Conservation (phyloP, 1,139 yeast genomes). For the Pichia sorboxylosa region DNA sequence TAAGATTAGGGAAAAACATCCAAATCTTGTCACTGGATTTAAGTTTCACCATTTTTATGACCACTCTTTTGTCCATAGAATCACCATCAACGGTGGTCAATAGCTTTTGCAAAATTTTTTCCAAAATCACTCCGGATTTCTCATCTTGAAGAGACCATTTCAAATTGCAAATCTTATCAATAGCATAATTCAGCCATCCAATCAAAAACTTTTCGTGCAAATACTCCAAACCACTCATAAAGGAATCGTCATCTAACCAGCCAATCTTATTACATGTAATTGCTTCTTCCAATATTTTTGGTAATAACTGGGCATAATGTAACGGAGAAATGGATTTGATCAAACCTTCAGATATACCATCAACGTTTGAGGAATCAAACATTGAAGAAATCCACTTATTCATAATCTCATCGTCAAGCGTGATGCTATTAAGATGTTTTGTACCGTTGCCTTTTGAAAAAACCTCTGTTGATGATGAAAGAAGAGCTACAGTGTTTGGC, state of each 20-base stretch:
- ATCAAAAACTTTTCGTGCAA: conserved; percentile 50
- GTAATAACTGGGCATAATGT: conserved; percentile 59
- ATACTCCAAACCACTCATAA: conserved; percentile 52
- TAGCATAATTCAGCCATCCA: conserved; percentile 32
- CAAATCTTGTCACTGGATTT: conserved; percentile 12
- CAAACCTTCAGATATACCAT: conserved; percentile 78
- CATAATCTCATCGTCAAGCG: conserved; percentile 32
- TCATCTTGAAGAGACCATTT: conserved; percentile 13
- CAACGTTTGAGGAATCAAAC: conserved; percentile 49
- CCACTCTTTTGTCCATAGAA: conserved; percentile 14
- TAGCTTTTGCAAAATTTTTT: conserved; percentile 14
- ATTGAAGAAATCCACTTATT: conserved; percentile 73
- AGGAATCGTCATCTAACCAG: conserved; percentile 35
- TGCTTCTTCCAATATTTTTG: conserved; percentile 65
- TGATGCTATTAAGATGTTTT: conserved; percentile 8
- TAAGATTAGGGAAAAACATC: conserved; percentile 3
- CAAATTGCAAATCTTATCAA: conserved; percentile 18
- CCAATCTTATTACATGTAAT: conserved; percentile 48
- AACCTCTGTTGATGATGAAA: conserved; percentile 4
- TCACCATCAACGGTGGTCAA: conserved; percentile 13
- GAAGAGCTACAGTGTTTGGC: conserved; percentile 6
- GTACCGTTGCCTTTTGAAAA: not conserved
- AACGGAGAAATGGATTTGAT: conserved; percentile 55
- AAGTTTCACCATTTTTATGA: conserved; percentile 13
- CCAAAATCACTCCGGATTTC: conserved; percentile 6